Evolutionary conservation across 108 stramenopile species (phyloP).

Genomic region (Nitzschia sp.): DNA sequence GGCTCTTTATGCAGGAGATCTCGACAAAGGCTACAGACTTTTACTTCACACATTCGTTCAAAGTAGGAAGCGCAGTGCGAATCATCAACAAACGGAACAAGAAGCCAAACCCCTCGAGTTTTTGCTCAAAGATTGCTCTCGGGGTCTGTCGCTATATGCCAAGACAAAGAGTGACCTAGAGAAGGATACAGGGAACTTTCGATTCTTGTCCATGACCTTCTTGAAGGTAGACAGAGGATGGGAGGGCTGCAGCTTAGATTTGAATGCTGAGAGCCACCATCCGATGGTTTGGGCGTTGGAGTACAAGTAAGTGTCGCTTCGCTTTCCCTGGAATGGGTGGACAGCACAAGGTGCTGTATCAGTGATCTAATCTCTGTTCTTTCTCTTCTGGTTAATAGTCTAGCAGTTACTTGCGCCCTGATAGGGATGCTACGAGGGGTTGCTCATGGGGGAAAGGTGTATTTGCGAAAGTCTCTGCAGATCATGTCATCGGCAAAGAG

Average conservation of each 20-base stretch:
- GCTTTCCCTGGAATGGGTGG: no score
- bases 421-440: background rate
- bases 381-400: background rate
- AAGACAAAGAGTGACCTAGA: background rate
- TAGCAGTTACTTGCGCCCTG: conserved; percentile 2
- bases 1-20: conserved; percentile 6
- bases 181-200: background rate
- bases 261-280: background rate
- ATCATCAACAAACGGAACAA: background rate
- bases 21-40: conserved; percentile 5
- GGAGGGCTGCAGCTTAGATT: background rate
- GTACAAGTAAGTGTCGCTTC: conserved; percentile 5
- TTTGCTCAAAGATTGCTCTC: conserved; percentile 12
- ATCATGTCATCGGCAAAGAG: conserved; percentile 2
- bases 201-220: conserved; percentile 5
- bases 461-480: background rate
- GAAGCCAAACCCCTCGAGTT: conserved; percentile 6
- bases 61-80: background rate
- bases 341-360: background rate
- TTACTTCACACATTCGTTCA: conserved; percentile 7
- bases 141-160: background rate
- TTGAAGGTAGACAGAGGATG: conserved; percentile 2
- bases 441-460: background rate
- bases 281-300: conserved; percentile 10
- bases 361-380: background rate